These are phyloP conservation scores for Candida andamanensis DNA, from an alignment of 805 yeast species.

Conservation along the genomic window DNA sequence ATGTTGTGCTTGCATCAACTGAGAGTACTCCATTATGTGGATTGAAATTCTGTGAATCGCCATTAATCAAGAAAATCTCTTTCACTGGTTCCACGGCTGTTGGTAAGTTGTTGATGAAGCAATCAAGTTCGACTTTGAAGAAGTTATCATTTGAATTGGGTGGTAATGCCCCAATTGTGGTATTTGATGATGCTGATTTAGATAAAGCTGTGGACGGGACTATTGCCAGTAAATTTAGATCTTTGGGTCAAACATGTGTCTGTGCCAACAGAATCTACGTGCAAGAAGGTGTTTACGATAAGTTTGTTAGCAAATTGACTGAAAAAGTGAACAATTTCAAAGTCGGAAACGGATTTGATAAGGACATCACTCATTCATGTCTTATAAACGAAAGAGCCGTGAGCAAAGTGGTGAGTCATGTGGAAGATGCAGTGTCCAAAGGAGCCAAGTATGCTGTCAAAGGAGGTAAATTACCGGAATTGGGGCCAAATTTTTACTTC, in stretches of 20 bases:
- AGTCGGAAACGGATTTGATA: constrained; percentile 53
- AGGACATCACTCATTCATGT: constrained; percentile 51
- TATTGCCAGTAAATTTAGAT: constrained; percentile 63
- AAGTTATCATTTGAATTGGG: constrained; percentile 72
- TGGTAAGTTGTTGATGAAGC: constrained; percentile 62
- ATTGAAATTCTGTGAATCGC: constrained; percentile 48
- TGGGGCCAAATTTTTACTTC: constrained; percentile 49
- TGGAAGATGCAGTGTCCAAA: constrained; percentile 47
- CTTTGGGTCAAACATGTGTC: constrained; percentile 78
- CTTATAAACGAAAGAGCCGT: constrained; percentile 48
- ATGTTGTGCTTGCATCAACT: constrained; percentile 44
- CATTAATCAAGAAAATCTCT: constrained; percentile 57
- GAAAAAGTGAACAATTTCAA: constrained; percentile 43
- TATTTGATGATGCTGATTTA: constrained; percentile 68
- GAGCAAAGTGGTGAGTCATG: constrained; percentile 51
- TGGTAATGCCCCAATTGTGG: constrained; percentile 76
- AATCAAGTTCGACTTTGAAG: constrained; percentile 58
- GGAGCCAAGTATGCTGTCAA: constrained; percentile 48
- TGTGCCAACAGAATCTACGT: constrained; percentile 71
- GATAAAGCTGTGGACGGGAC: constrained; percentile 65
- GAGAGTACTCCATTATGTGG: constrained; percentile 52
- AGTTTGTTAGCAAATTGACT: constrained; percentile 47
- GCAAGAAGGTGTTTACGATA: constrained; percentile 60
- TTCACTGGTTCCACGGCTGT: constrained; percentile 78
- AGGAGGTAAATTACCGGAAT: constrained; percentile 48